Base-by-base conservation (phyloP, 371 early-diverging fungal genomes). In the Capniomyces stellatus region DNA sequence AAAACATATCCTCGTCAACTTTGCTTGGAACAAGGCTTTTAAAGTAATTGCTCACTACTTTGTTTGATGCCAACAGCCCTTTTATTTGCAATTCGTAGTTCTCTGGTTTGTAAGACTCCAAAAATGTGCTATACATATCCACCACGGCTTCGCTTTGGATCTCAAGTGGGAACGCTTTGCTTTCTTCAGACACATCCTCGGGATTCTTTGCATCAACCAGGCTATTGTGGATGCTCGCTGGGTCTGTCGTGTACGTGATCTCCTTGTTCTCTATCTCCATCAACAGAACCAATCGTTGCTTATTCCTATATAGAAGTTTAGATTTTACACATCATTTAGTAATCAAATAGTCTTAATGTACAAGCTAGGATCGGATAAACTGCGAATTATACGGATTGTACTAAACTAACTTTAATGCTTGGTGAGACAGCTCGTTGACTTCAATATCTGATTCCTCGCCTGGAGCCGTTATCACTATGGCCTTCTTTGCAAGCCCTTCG, bases 401-500 rank as follows among this genome's bases (percentile, higher is more conserved):
- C 19, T 6, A 44, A 6, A 22, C 44, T 44, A 12, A 44, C 44
- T 22, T 22, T 44, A 44, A 21, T 8, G 8, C 21, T 44, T 44
- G 22, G 19, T n/a, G 19, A 22, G 44, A 12, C 4, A 44, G 10
- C 21, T 19, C 25, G 10, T 13, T 24, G 10, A 29, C 25, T 12
- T 12, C 23, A 19, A n/a, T 29, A 8, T 21, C 8, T 29, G 19
- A 3, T 27, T 23, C 6, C 19, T 49, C 29, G 8, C 15, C 22
- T 8, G 51, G 51, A 15, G 35, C 13, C 2, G 31, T 31, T 10
- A 51, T 51, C 4, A 19, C 23, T 12, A 51, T 56, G 22, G 66
- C 67, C 0, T 59, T 60, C 43, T 67, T 64, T 1, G 67, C 66
- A 54, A 67, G 58, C 51, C 66, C 68, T 0, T 64, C 35, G 15